Percentiles rank a stretch among this genome's conserved stretches.
phyloP scores from a whole-genome alignment of 1,139 yeast genomes.

The Candida labiduridarum region DNA sequence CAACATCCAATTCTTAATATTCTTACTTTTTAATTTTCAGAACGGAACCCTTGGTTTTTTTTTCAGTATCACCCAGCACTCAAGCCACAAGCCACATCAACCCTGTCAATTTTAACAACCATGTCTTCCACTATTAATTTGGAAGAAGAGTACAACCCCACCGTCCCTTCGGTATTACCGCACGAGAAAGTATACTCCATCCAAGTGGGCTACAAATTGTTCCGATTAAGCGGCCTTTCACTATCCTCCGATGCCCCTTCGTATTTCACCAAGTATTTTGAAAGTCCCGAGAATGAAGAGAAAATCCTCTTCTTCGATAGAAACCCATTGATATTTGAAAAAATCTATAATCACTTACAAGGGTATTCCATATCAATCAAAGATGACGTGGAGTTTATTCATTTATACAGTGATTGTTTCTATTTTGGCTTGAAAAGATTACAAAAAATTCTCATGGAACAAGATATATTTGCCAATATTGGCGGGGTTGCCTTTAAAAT shows the following conservation, averaged over 20 bases:
- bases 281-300: conserved; percentile 34
- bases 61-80: not conserved
- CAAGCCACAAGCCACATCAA: not conserved
- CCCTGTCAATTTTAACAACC: not conserved
- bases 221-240: conserved; percentile 76
- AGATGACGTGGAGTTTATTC: conserved; percentile 61
- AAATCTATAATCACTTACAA: conserved; percentile 72
- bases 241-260: conserved; percentile 79
- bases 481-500: conserved; percentile 66
- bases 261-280: conserved; percentile 56
- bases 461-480: conserved; percentile 61
- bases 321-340: conserved; percentile 68
- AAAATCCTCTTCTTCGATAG: conserved; percentile 73
- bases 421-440: conserved; percentile 70
- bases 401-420: conserved; percentile 70
- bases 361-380: conserved; percentile 68
- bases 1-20: no score
- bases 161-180: conserved; percentile 62
- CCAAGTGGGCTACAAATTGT: conserved; percentile 69
- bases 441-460: conserved; percentile 48
- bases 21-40: not conserved
- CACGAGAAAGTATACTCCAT: conserved; percentile 67
- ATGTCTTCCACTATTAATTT: conserved; percentile 8
- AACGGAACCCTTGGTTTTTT: no score
- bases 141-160: conserved; percentile 38